Evolutionary conservation across 768 basidiomycete genomes (phyloP), one percentile per base, ranked within the genome.

Genomic region (Terana coerulea): DNA sequence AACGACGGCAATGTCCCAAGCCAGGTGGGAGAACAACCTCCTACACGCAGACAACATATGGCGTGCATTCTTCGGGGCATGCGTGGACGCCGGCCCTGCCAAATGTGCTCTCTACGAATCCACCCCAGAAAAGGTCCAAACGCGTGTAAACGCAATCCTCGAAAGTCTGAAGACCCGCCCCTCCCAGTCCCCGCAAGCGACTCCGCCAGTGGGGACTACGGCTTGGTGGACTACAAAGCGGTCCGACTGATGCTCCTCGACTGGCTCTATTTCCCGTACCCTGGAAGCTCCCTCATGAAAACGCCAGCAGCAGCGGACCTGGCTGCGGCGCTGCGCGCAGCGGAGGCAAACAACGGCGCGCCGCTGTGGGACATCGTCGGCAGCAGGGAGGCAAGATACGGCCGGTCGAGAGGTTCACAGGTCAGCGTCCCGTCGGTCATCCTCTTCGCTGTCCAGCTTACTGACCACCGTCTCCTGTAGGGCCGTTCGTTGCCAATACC

Each of bases 61-160:
- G 21, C 51, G 46, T 46, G 36, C 30, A 1, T 55, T 59, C 48
- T 67, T 61, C 55, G 45, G 55, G 22, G 50, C 35, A 3, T 56
- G 55, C 25, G 55, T 52, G 28, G 19, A 56, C 3, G 66, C 65
- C 14, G 64, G 64, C 3, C 59, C 61, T 0, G 30, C 48, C 19
- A 35, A 42, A 11, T 69, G 67, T 43, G 51, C 59, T 1, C 52
- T 69, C 22, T 59, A 60, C 47, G 64, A 64, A 45, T 12, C 55
- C 1, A 59, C 59, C 25, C 41, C 60, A 1, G 55, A 49, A 2
- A 22, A 37, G 21, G 58, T 68, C 31, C 34, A 56, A 14, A 51
- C 49, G 1, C 60, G 61, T 10, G 56, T 61, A 31, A 19, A 47
- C 3, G n/a, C 12, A 12, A 22, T 56, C 28, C 19, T 52, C 44